Base-by-base conservation (phyloP, 345 rosid species). In the Pistacia vera region DNA sequence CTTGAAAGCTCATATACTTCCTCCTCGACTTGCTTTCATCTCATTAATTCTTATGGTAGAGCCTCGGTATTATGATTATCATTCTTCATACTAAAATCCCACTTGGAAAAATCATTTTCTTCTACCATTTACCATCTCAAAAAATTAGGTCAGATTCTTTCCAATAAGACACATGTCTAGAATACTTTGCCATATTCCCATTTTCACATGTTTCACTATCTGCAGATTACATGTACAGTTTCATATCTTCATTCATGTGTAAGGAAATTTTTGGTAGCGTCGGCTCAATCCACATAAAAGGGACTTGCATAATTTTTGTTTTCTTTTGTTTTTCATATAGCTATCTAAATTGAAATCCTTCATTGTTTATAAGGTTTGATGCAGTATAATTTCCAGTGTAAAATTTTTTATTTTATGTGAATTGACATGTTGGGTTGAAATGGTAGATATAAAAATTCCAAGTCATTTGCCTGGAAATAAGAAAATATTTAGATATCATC, bases 241-340 rank as follows among this genome's bases (percentile, higher is more conserved):
- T 84, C 88, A 88, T 88, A 84, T 89, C 92, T 91, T 91, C 85
- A 91, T 94, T 92, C 94, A 90, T 86, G 87, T 91, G 90, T 85
- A 88, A 88, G 77, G 83, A 90, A 83, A 84, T 48, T 87, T 87
- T 85, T 86, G 85, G 83, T 83, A 83, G 90, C 74, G 81, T 70
- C 76, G 69, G 63, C 66, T 63, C 56, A 75, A 82, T 69, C 73
- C 74, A 67, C 65, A 78, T 71, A 38, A 71, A 71, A 13, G 56
- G 67, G 75, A 17, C 63, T 12, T 59, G 57, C 36, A 59, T 62
- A 11, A 8, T 67, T 62, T 20, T 46, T 38, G 18, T 28, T 66
- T 8, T 5, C 0, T 35, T 16, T 33, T 52, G 4, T 54, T 54
- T 51, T 54, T 54, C 18, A 54, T 51, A 46, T 73, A 66, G 36